Conservation (phyloP, 768 basidiomycete species). For the Floccularia luteovirens region DNA sequence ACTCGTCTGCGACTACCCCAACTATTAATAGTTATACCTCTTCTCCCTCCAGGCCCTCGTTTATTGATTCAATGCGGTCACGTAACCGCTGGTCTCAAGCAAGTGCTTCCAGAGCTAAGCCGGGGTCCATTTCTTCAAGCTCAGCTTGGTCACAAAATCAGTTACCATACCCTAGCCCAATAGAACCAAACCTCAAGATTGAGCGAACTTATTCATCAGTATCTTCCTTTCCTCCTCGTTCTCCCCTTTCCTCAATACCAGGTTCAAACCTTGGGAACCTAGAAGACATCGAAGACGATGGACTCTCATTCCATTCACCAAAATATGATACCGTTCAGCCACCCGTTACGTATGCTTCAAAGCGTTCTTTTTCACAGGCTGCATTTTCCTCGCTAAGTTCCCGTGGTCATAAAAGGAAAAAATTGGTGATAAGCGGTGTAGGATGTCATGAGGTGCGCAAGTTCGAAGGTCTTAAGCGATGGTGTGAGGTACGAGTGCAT, state of each 20-base stretch:
- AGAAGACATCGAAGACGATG: constrained; percentile 17
- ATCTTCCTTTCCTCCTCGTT: constrained; percentile 7
- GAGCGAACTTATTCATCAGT: not conserved
- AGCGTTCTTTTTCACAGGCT: constrained; percentile 22
- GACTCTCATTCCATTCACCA: constrained; percentile 12
- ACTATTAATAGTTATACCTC: constrained; percentile 33
- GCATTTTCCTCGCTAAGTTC: constrained; percentile 30
- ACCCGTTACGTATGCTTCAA: constrained; percentile 27
- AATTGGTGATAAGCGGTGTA: constrained; percentile 66
- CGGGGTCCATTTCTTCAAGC: constrained; percentile 18
- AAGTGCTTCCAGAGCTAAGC: constrained; percentile 21
- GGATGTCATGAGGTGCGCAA: constrained; percentile 49
- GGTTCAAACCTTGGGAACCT: constrained; percentile 10
- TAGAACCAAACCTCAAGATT: too few species aligned
- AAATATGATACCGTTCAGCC: constrained; percentile 13
- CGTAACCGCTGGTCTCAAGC: constrained; percentile 20
- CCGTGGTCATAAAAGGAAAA: constrained; percentile 46
- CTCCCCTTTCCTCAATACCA: constrained; percentile 11
- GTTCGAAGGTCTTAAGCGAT: constrained; percentile 60
- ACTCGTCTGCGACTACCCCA: constrained; percentile 39
- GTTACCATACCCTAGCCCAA: constrained; percentile 11
- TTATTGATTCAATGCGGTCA: constrained; percentile 32
- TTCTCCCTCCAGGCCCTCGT: constrained; percentile 31
- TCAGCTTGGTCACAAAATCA: constrained; percentile 20
- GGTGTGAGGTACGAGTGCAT: constrained; percentile 59